These are phyloP conservation scores for Ascochyta lentis DNA, from an alignment of 2,329 filamentous ascomycete species.

Conservation along the genomic window DNA sequence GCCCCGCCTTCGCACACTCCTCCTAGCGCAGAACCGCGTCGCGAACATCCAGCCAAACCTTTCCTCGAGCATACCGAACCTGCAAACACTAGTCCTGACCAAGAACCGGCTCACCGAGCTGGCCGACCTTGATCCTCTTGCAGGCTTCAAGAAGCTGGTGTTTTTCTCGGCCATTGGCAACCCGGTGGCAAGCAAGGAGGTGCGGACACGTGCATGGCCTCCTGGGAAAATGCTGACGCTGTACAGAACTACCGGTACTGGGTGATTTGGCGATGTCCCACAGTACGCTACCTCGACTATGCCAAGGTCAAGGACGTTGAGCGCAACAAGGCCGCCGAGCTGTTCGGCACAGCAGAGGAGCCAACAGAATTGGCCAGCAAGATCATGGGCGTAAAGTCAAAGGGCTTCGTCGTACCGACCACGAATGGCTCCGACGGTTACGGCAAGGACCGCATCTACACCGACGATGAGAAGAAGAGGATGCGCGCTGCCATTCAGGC, in stretches of 20 bases:
- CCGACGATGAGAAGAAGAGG: conserved; percentile 83
- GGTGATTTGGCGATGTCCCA: conserved; percentile 85
- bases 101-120: conserved; percentile 84
- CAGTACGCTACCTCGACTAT: conserved; percentile 90
- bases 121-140: conserved; percentile 84
- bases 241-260: conserved; percentile 86
- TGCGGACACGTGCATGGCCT: conserved; percentile 48
- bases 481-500: conserved; percentile 87
- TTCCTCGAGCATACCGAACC: conserved; percentile 77
- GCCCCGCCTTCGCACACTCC: conserved; percentile 83
- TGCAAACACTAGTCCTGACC: conserved; percentile 81
- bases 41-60: conserved; percentile 79
- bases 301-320: conserved; percentile 89
- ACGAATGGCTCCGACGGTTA: conserved; percentile 44
- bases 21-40: conserved; percentile 89
- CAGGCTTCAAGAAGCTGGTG: conserved; percentile 71
- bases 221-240: not conserved
- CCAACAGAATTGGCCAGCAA: conserved; percentile 76
- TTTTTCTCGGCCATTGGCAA: conserved; percentile 86
- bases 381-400: conserved; percentile 86
- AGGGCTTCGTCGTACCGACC: conserved; percentile 68
- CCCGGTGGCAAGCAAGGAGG: conserved; percentile 90
- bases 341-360: conserved; percentile 81
- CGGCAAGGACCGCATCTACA: conserved; percentile 71
- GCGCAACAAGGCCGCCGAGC: conserved; percentile 73